phyloP scores from a whole-genome alignment of 257 asterid genomes.

The Lycium barbarum region DNA sequence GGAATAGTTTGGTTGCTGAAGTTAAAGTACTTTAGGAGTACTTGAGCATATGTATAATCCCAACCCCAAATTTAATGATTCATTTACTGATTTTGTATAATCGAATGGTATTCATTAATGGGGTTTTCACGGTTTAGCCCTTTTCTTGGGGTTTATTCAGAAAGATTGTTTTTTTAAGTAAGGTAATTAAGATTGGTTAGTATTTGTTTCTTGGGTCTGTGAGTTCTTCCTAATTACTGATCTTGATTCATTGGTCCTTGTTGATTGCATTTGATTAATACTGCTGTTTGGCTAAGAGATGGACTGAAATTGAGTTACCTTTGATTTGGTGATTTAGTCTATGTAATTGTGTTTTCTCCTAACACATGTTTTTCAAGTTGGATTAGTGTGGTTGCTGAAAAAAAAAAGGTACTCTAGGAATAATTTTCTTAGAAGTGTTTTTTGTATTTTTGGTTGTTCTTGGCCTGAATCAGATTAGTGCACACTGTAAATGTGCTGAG shows the following conservation, averaged over 20 bases:
- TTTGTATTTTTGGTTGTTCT: background rate
- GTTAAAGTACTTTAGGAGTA: conserved; percentile 5
- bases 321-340: conserved; percentile 11
- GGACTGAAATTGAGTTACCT: background rate
- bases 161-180: background rate
- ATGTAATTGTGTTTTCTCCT: conserved; percentile 15
- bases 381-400: conserved; percentile 9
- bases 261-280: background rate
- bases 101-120: background rate
- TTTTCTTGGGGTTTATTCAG: conserved; percentile 20
- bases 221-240: background rate
- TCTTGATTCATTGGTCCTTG: conserved; percentile 21
- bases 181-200: background rate
- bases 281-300: background rate
- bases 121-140: background rate
- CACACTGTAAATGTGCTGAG: background rate
- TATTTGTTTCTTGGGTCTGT: conserved; percentile 9
- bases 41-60: background rate
- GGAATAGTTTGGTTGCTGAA: conserved; percentile 18
- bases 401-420: background rate
- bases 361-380: conserved; percentile 7
- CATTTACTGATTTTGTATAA: background rate
- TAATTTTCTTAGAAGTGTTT: background rate
- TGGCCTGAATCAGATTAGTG: background rate
- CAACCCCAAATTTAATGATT: background rate